Conservation (phyloP, 1,139 yeast species). For the Casaregolazyma suthepensis region DNA sequence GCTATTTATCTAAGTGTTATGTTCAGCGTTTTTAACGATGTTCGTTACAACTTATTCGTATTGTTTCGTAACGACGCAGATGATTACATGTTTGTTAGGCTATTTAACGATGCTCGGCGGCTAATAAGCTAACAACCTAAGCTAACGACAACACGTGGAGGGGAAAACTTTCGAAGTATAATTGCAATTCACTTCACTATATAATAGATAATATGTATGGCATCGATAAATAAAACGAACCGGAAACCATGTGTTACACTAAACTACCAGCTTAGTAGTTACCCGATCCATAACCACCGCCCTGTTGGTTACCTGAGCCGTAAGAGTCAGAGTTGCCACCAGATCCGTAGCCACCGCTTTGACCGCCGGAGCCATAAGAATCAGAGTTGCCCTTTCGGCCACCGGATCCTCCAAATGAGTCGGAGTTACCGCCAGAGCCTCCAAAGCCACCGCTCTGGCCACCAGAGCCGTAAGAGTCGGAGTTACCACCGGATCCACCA, state of each 20-base stretch:
- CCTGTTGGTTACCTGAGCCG: conserved; percentile 15
- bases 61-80: neutral
- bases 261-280: conserved; percentile 8
- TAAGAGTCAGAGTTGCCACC: conserved; percentile 19
- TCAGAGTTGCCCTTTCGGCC: conserved; percentile 21
- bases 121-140: neutral
- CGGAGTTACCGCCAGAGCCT: conserved; percentile 19
- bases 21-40: neutral
- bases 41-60: neutral
- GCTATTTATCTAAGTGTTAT: neutral
- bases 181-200: neutral
- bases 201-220: neutral
- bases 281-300: conserved; percentile 18
- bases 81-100: too few relatives aligned
- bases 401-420: conserved; percentile 16
- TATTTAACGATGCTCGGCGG: neutral
- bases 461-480: conserved; percentile 17
- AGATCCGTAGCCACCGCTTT: conserved; percentile 25
- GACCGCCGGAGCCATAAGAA: conserved; percentile 16
- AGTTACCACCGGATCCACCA: conserved; percentile 21
- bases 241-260: neutral
- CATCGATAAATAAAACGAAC: neutral
- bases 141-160: neutral
- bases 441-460: conserved; percentile 26
- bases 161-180: neutral